Conservation (phyloP, 495 filamentous ascomycete genomes). For the Tuber umbilicatum region DNA sequence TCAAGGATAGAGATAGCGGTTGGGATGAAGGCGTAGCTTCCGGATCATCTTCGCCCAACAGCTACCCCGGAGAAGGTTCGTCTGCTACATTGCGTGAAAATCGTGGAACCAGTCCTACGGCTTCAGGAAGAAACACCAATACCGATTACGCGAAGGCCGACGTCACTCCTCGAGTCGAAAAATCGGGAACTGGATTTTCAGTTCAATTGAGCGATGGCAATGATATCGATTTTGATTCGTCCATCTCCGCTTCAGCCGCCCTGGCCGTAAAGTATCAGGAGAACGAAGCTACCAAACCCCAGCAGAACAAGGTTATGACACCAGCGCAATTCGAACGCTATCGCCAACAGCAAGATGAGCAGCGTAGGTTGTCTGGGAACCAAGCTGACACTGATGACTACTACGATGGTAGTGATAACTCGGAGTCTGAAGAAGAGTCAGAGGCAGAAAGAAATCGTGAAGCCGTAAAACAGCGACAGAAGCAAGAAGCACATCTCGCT, state of each 20-base stretch:
- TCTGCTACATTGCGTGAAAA: slow-evolving; percentile 37
- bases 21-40: slow-evolving; percentile 41
- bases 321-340: slow-evolving; percentile 81
- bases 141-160: slow-evolving; percentile 14
- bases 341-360: slow-evolving; percentile 67
- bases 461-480: slow-evolving; percentile 67
- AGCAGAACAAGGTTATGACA: slow-evolving; percentile 74
- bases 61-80: slow-evolving; percentile 36
- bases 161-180: slow-evolving; percentile 20
- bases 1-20: slow-evolving; percentile 40
- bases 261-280: slow-evolving; percentile 51
- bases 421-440: slow-evolving; percentile 74
- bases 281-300: slow-evolving; percentile 44
- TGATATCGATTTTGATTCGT: slow-evolving; percentile 49
- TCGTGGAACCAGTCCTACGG: slow-evolving; percentile 32
- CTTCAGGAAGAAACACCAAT: slow-evolving; percentile 34
- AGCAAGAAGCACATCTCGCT: slow-evolving; percentile 84
- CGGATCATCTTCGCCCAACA: slow-evolving; percentile 38
- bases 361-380: slow-evolving; percentile 49
- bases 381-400: slow-evolving; percentile 46
- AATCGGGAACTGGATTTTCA: slow-evolving; percentile 19
- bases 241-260: slow-evolving; percentile 52
- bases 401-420: slow-evolving; percentile 52
- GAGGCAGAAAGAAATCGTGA: slow-evolving; percentile 68
- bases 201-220: slow-evolving; percentile 41